These are phyloP conservation scores for Calonectria hawksworthii DNA, from an alignment of 2,329 filamentous ascomycete genomes.

Conservation along the genomic window DNA sequence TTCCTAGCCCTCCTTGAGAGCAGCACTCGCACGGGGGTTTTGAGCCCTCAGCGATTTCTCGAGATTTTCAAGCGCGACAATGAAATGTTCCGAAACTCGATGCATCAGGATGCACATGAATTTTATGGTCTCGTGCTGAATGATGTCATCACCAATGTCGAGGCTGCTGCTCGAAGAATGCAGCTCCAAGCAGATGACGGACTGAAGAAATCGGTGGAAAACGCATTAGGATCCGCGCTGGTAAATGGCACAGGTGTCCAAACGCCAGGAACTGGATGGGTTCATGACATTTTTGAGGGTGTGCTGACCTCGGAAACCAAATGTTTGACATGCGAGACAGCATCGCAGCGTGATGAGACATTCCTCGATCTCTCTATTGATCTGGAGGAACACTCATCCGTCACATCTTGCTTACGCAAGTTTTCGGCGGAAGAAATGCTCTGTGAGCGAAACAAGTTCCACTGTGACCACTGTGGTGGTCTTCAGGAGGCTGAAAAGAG, in stretches of 20 bases:
- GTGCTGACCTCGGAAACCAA: slow-evolving; percentile 95
- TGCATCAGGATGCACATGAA: slow-evolving; percentile 99
- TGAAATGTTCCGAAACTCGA: slow-evolving; percentile 96
- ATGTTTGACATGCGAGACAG: slow-evolving; percentile 95
- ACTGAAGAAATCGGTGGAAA: slow-evolving; percentile 66
- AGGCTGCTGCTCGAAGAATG: slow-evolving; percentile 82
- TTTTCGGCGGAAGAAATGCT: slow-evolving; percentile 99
- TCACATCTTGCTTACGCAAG: slow-evolving; percentile 93
- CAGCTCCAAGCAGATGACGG: slow-evolving; percentile 58
- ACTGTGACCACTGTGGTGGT: slow-evolving; percentile 97
- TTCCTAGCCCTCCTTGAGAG: slow-evolving; percentile 91
- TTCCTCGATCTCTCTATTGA: slow-evolving; percentile 98
- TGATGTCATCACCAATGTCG: slow-evolving; percentile 93
- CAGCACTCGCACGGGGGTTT: slow-evolving; percentile 85
- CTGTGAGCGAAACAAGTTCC: slow-evolving; percentile 98
- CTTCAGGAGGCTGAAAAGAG: slow-evolving; percentile 98
- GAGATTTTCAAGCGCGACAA: slow-evolving; percentile 95
- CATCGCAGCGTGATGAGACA: slow-evolving; percentile 94
- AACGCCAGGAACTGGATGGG: slow-evolving; percentile 83
- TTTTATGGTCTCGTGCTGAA: slow-evolving; percentile 97
- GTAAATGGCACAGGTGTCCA: slow-evolving; percentile 59
- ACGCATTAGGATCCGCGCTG: slow-evolving; percentile 50
- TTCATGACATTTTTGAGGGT: slow-evolving; percentile 97
- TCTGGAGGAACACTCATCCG: slow-evolving; percentile 93
- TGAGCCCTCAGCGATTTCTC: slow-evolving; percentile 92